Base-by-base conservation (phyloP, 306 rosid species). In the Hippophae tibetana region DNA sequence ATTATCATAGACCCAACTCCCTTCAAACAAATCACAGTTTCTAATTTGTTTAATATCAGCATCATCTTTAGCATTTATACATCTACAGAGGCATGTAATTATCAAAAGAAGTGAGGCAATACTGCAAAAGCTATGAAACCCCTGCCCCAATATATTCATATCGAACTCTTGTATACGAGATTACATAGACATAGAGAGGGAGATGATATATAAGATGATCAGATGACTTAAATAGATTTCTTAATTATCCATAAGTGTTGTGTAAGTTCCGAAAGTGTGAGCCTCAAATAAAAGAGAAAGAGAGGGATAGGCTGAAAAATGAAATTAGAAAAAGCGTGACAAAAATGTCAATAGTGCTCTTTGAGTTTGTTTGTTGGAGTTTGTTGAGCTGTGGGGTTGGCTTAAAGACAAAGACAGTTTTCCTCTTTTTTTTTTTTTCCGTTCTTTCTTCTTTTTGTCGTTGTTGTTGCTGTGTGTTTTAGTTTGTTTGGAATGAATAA, bases 1-100 rank as follows among this genome's bases (percentile, higher is more conserved):
- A 25, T 42, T 31, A 48, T 75, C 80, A 52, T 65, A 63, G 66
- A 81, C 64, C 81, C 83, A 77, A 13, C 65, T 74, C 42, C 83
- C 81, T 8, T 67, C 2, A 54, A 58, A 75, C 13, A 66, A 54
- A 27, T 75, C 50, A 57, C 76, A 70, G 38, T 73, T 50, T 44
- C 23, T 10, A 4, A 13, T 5, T 42, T 18, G 5, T 14, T 26
- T 42, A 47, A 18, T 40, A 47, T 62, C 53, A 12, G 11, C 52
- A 18, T 52, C 56, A 52, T 23, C 55, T 47, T 26, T 31, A 3
- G 67, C 59, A 53, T 63, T 53, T 31, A 31, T 31, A 18, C 53
- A 49, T 49, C 53, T n/a, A 12, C 12, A 23, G 9, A 13, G 53
- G 53, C 14, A 13, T 0, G 13, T 49, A 7, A 49, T 13, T 18